Base-by-base conservation (phyloP, 2,329 filamentous ascomycete genomes). In the Apiospora hydei region DNA sequence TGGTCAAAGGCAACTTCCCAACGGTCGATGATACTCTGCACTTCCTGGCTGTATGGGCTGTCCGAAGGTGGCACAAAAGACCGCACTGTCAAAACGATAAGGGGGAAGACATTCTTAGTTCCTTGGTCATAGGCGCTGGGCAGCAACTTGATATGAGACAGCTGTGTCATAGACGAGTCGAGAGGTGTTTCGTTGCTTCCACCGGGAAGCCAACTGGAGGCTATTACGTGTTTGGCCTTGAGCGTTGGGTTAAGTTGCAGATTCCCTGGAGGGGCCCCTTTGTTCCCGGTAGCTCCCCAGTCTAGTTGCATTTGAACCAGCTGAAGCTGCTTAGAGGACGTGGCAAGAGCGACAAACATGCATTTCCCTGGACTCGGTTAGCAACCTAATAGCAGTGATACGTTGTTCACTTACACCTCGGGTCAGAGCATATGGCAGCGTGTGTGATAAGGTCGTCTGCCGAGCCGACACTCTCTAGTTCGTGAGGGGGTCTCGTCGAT, bases 401-500 rank as follows among this genome's bases (percentile, higher is more conserved):
- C 6, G 30, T 67, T 14, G 69, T 26, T 38, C 38, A 77, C 85
- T 78, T 82, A 94, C 93, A 90, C 81, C 91, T 94, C 71, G 57
- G 69, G 67, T 95, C 93, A 3, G 93, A 90, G 72, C 92, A 89
- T 74, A 95, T 85, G 51, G 93, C 89, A 14, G 94, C 94, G 83
- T 97, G 94, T 0, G 94, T 94, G 69, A 96, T 87, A n/a, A 94
- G 81, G 75, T 94, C 92, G 74, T 94, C 91, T 0, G 92, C 91
- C 46, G 91, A 91, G 41, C 90, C 87, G 71, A 94, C 87, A 74
- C 90, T 91, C 78, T 95, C 93, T 47, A 97, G 83, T 74, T 96
- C 93, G n/a, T 92, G 84, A 3, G 88, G 89, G 89, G 0, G 90
- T 88, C 78, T 97, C 93, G 73, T 92, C 89, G 83, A 94, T 92